Evolutionary conservation across 1,284 basidiomycete species (phyloP).

Genomic region (Schizophyllum commune): DNA sequence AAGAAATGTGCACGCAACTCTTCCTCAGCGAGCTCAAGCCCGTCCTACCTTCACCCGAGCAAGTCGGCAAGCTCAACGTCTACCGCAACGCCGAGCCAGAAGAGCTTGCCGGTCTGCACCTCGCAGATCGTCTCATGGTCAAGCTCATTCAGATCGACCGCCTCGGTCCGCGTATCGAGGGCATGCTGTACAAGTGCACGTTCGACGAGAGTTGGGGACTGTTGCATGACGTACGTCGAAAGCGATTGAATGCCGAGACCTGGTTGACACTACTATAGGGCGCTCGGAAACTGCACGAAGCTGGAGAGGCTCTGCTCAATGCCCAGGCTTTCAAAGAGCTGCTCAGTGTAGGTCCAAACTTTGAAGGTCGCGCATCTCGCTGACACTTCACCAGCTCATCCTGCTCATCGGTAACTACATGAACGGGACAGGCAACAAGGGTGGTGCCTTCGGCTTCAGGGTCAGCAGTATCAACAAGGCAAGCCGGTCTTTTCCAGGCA

Average conservation of each 20-base stretch:
- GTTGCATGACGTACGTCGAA: conserved; percentile 50
- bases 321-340: conserved; percentile 85
- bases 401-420: conserved; percentile 96
- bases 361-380: conserved; percentile 6
- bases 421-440: conserved; percentile 95
- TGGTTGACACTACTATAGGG: conserved; percentile 37
- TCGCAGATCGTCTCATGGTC: conserved; percentile 94
- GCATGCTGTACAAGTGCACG: conserved; percentile 86
- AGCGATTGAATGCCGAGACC: conserved; percentile 1
- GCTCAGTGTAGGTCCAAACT: conserved; percentile 51
- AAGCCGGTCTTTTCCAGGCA: conserved; percentile 5
- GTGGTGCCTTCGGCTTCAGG: conserved; percentile 96
- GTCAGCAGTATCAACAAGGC: conserved; percentile 98
- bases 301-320: conserved; percentile 67
- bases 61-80: conserved; percentile 88
- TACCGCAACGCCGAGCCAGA: conserved; percentile 85
- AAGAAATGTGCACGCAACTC: conserved; percentile 76
- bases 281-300: conserved; percentile 73
- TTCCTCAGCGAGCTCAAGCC: conserved; percentile 85
- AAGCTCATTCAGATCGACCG: conserved; percentile 94
- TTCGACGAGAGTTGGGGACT: conserved; percentile 80
- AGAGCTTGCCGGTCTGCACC: conserved; percentile 84
- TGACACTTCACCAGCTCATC: conserved; percentile 55
- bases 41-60: conserved; percentile 80
- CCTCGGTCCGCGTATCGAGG: conserved; percentile 84